Evolutionary conservation across 768 basidiomycete species (phyloP).

Genomic region (Collybiopsis confluens): DNA sequence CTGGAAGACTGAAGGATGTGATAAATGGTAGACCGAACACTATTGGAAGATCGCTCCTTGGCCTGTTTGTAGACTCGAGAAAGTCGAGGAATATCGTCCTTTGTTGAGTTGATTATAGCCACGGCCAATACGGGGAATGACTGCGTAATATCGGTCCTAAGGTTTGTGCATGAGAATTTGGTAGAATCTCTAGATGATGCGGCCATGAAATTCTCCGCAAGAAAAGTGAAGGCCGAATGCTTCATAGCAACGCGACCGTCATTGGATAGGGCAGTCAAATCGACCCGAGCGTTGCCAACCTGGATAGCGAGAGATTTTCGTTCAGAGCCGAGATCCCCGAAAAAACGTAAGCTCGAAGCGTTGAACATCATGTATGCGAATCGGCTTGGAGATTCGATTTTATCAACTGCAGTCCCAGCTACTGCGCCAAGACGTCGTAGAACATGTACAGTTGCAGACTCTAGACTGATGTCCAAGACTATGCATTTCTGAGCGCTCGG

Average conservation of each 20-base stretch:
- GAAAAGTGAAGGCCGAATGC: background rate
- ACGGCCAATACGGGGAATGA: background rate
- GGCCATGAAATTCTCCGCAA: background rate
- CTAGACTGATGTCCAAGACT: background rate
- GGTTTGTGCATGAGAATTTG: background rate
- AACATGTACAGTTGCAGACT: background rate
- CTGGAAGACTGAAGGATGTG: slow-evolving; percentile 49
- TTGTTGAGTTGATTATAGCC: background rate
- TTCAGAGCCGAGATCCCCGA: background rate
- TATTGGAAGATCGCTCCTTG: slow-evolving; percentile 25
- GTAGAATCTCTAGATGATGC: background rate
- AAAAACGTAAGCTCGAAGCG: background rate
- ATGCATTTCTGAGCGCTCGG: background rate
- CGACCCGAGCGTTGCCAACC: background rate
- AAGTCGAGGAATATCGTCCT: slow-evolving; percentile 17
- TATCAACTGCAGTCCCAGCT: background rate
- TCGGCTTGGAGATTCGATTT: background rate
- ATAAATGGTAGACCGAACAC: slow-evolving; percentile 37
- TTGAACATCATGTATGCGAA: background rate
- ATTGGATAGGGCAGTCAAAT: background rate
- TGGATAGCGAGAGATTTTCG: background rate
- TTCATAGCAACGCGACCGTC: background rate
- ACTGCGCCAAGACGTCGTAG: background rate
- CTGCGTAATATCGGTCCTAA: background rate
- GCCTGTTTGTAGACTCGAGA: slow-evolving; percentile 17